Evolutionary conservation across 441 rosid species (phyloP).

Genomic region (Euphorbia schlechtendalii): DNA sequence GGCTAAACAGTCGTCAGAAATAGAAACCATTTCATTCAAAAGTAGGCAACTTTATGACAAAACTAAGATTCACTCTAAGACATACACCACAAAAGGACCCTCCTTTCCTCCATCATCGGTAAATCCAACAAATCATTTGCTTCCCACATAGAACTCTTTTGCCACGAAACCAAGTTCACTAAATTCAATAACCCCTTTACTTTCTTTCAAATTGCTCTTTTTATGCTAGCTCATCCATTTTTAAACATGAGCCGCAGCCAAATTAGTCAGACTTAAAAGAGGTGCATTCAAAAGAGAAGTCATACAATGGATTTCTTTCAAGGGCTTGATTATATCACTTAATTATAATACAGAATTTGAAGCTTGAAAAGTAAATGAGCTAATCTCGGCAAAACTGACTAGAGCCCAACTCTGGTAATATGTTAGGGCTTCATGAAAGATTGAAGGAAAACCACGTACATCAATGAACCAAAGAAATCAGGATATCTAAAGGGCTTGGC

Average conservation of each 20-base stretch:
- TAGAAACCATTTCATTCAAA: not conserved
- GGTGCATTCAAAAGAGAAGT: not conserved
- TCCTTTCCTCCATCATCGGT: not conserved
- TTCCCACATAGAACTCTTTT: not conserved
- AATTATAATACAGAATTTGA: too few species aligned
- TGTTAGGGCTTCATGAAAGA: not conserved
- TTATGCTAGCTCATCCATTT: not conserved
- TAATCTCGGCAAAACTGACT: too few species aligned
- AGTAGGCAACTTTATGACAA: not conserved
- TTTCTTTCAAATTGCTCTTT: not conserved
- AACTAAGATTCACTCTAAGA: not conserved
- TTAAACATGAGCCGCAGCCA: not conserved
- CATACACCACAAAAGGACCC: too few species aligned
- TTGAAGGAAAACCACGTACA: not conserved
- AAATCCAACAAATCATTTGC: not conserved
- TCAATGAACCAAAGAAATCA: too few species aligned
- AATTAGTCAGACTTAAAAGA: not conserved
- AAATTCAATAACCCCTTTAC: not conserved
- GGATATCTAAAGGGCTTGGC: not conserved
- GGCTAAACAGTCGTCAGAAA: not conserved
- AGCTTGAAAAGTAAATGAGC: too few species aligned
- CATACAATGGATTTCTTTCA: not conserved
- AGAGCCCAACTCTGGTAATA: not conserved
- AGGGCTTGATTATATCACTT: slow-evolving; percentile 2
- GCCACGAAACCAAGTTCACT: not conserved